Percentiles rank a stretch among this genome's conserved stretches.
phyloP scores from a whole-genome alignment of 805 yeast species.

The Saccharomyces kudriavzevii region DNA sequence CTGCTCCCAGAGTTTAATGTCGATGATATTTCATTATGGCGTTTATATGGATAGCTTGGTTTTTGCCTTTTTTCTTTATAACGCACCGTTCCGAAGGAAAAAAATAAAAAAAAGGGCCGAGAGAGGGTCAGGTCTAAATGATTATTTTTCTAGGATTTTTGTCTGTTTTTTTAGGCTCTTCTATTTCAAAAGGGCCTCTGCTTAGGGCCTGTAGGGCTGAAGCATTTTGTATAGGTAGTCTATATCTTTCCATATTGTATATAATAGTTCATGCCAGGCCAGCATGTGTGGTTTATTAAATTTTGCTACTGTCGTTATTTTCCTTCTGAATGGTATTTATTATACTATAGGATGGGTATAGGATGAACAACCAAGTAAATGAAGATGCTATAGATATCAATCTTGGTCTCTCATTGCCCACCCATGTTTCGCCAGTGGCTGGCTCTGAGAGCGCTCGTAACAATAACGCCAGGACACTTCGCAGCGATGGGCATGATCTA shows the following conservation, averaged over 20 bases:
- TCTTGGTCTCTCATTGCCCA: background rate
- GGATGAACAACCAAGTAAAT: background rate
- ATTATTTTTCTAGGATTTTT: background rate
- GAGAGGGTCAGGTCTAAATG: background rate
- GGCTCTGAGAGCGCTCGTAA: background rate
- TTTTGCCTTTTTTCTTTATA: background rate
- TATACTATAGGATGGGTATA: background rate
- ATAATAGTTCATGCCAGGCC: background rate
- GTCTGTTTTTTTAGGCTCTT: background rate
- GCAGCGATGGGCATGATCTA: background rate
- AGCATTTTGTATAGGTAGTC: background rate
- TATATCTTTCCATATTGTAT: background rate
- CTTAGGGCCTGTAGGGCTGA: background rate
- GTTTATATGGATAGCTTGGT: conserved; percentile 2
- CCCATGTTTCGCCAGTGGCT: background rate
- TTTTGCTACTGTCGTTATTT: too few relatives aligned
- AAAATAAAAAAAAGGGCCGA: background rate
- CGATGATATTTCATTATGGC: background rate
- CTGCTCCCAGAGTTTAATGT: background rate
- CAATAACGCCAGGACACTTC: background rate
- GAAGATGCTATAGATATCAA: background rate
- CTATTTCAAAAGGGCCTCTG: background rate
- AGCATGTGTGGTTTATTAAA: too few relatives aligned
- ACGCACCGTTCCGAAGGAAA: background rate
- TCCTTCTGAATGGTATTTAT: background rate